Percentiles rank a stretch among this genome's conserved stretches.
Conservation (phyloP, 306 rosid species). For the Ceratonia siliqua region DNA sequence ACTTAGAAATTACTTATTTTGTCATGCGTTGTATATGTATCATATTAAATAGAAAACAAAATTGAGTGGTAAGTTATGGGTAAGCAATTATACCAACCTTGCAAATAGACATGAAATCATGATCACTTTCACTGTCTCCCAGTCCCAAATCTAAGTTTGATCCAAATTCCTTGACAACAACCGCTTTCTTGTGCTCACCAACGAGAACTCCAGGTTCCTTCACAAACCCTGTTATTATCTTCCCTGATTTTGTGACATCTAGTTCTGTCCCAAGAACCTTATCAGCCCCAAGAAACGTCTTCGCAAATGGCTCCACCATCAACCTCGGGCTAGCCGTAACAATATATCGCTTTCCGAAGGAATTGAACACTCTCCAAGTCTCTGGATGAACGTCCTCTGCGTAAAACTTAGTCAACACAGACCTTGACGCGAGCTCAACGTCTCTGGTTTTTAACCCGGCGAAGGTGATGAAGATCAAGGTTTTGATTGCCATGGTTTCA, state of each 20-base stretch:
- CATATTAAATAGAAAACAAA: too few species aligned
- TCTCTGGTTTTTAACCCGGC: slow-evolving; percentile 63
- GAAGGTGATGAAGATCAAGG: slow-evolving; percentile 60
- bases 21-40: too few species aligned
- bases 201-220: slow-evolving; percentile 79
- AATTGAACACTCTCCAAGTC: slow-evolving; percentile 75
- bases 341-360: slow-evolving; percentile 73
- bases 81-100: slow-evolving; percentile 62
- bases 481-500: slow-evolving; percentile 59
- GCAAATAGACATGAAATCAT: slow-evolving; percentile 95
- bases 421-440: slow-evolving; percentile 66
- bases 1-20: too few species aligned
- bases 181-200: slow-evolving; percentile 67
- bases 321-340: slow-evolving; percentile 80
- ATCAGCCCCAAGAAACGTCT: slow-evolving; percentile 69
- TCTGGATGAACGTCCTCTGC: slow-evolving; percentile 77
- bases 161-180: slow-evolving; percentile 61
- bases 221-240: slow-evolving; percentile 72
- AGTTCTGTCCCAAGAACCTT: slow-evolving; percentile 82
- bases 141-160: slow-evolving; percentile 65
- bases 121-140: slow-evolving; percentile 79
- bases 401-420: slow-evolving; percentile 80
- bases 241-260: slow-evolving; percentile 53
- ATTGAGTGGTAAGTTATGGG: too few species aligned
- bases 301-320: slow-evolving; percentile 84